These are phyloP conservation scores for Exophiala alcalophila DNA, from an alignment of 2,329 filamentous ascomycete species.

Conservation along the genomic window DNA sequence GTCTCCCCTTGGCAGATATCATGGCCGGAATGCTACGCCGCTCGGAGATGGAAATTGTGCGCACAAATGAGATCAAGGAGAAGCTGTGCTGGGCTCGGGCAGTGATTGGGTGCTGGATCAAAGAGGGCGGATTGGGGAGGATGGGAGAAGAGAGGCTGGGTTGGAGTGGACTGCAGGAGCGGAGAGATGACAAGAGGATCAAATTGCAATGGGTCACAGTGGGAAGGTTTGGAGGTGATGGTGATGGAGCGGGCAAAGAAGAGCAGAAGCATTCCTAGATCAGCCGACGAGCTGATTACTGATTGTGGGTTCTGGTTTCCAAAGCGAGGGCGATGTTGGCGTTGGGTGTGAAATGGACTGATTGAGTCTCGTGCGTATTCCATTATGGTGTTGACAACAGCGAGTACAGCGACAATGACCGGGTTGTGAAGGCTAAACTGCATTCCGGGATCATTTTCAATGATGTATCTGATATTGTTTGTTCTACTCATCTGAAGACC, in stretches of 20 bases:
- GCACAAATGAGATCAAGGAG: conserved; percentile 44
- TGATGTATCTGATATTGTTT: no score
- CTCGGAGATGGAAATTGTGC: conserved; percentile 43
- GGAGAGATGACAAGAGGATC: conserved; percentile 44
- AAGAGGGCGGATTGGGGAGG: conserved; percentile 32
- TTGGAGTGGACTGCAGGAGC: conserved; percentile 38
- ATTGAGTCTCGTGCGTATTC: no score
- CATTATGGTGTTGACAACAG: no score
- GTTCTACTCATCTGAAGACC: no score
- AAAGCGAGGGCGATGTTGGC: no score
- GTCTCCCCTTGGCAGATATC: conserved; percentile 32
- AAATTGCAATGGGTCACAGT: conserved; percentile 54
- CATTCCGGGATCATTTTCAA: no score
- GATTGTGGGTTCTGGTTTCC: no score
- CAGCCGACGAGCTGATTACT: no score
- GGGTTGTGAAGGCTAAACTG: no score
- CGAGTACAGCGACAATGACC: no score
- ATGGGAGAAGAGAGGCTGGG: conserved; percentile 32
- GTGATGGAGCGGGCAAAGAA: conserved; percentile 11
- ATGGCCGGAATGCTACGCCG: conserved; percentile 26
- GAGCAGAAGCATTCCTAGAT: conserved; percentile 13
- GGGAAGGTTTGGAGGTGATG: conserved; percentile 48
- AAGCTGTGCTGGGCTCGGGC: conserved; percentile 46
- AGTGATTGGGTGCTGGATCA: conserved; percentile 37
- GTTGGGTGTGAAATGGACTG: no score